These are phyloP conservation scores for Ammopiptanthus mongolicus DNA, from an alignment of 306 rosid genomes.

Conservation along the genomic window DNA sequence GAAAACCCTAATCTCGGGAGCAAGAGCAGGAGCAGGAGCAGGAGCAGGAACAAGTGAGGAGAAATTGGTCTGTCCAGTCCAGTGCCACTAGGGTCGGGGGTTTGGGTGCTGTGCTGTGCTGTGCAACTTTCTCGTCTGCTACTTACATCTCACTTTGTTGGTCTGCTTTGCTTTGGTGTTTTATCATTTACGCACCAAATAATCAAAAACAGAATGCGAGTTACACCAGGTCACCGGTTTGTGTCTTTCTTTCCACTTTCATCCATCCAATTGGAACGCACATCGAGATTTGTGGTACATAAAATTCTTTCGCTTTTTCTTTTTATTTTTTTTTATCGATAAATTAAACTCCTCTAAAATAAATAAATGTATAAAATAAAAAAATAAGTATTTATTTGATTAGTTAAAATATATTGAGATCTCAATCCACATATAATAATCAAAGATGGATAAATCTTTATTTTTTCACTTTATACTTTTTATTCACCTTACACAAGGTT, in stretches of 20 bases:
- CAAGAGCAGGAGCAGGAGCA: not conserved
- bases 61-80: not conserved
- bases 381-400: too few species aligned
- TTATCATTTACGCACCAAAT: too few species aligned
- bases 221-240: not conserved
- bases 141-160: not conserved
- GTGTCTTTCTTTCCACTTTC: not conserved
- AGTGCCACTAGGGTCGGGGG: too few species aligned
- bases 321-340: too few species aligned
- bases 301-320: not conserved
- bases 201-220: not conserved
- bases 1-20: conserved; percentile 14
- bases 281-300: not conserved
- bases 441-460: too few species aligned
- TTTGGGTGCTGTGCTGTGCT: not conserved
- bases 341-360: too few species aligned
- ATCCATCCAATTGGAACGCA: not conserved
- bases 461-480: too few species aligned
- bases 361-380: too few species aligned
- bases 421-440: too few species aligned
- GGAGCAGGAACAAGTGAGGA: not conserved
- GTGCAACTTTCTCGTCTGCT: conserved; percentile 9
- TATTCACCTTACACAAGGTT: too few species aligned
- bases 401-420: too few species aligned
- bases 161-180: not conserved